Conservation (phyloP, 2,329 filamentous ascomycete species). For the Trichoderma polysporum region DNA sequence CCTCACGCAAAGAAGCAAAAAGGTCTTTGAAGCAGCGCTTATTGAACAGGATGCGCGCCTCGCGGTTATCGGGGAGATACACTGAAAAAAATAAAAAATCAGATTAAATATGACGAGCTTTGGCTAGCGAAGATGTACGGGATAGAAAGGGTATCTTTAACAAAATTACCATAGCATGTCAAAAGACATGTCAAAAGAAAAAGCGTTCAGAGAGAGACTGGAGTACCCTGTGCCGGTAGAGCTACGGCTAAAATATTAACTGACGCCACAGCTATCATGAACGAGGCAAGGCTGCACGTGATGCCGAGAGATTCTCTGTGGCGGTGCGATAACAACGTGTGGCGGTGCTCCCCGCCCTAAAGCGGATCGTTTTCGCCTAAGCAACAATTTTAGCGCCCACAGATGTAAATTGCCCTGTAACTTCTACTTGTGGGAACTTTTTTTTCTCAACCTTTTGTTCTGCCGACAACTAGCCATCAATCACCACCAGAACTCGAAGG, state of each 20-base stretch:
- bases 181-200: slow-evolving; percentile 11
- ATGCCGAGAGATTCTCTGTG: neutral
- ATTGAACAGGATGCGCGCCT: neutral
- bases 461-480: slow-evolving; percentile 20
- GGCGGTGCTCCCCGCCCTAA: slow-evolving; percentile 28
- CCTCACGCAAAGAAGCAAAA: slow-evolving; percentile 8
- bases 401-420: slow-evolving; percentile 33
- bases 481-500: slow-evolving; percentile 79
- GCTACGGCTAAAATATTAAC: slow-evolving; percentile 10
- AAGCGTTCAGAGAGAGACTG: slow-evolving; percentile 11
- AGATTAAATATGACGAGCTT: neutral
- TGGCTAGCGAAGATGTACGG: neutral
- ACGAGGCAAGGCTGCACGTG: slow-evolving; percentile 8
- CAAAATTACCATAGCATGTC: slow-evolving; percentile 2
- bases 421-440: slow-evolving; percentile 31
- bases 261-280: neutral
- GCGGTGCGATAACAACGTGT: slow-evolving; percentile 9
- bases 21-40: neutral
- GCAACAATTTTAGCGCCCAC: slow-evolving; percentile 34
- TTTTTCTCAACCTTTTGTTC: slow-evolving; percentile 29
- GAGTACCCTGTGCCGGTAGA: slow-evolving; percentile 15
- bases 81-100: neutral
- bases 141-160: neutral
- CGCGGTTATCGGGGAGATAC: neutral
- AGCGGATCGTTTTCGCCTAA: slow-evolving; percentile 28